phyloP scores from a whole-genome alignment of 805 yeast species.

The Wickerhamiella slavikovae region DNA sequence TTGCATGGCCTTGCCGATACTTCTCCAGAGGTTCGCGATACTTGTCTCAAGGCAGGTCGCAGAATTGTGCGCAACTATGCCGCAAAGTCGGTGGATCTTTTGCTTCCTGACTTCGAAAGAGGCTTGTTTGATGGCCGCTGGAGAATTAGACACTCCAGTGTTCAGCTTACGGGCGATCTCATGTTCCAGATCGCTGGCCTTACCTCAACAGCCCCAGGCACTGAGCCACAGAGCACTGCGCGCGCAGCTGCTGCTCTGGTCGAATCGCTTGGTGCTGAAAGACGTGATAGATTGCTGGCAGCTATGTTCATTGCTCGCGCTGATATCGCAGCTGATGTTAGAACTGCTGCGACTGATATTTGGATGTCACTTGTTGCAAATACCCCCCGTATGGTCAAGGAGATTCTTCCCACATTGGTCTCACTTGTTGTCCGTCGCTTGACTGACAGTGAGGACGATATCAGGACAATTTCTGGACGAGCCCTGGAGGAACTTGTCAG shows the following conservation, averaged over 20 bases:
- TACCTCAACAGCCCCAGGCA: conserved; percentile 14
- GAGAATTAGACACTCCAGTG: conserved; percentile 81
- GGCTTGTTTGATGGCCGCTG: conserved; percentile 70
- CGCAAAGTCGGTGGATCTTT: conserved; percentile 72
- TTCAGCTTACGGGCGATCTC: conserved; percentile 87
- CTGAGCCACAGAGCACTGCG: conserved; percentile 1
- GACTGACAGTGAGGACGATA: conserved; percentile 61
- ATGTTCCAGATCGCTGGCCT: conserved; percentile 88
- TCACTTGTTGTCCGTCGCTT: conserved; percentile 59
- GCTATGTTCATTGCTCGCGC: conserved; percentile 86
- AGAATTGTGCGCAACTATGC: conserved; percentile 83
- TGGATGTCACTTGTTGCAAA: conserved; percentile 95
- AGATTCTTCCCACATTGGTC: conserved; percentile 69
- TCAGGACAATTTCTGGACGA: conserved; percentile 76
- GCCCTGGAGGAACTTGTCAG: conserved; percentile 89
- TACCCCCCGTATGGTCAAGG: conserved; percentile 87
- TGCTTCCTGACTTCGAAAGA: conserved; percentile 79
- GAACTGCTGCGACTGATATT: conserved; percentile 76
- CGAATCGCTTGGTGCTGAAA: conserved; percentile 66
- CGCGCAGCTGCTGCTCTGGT: conserved; percentile 14
- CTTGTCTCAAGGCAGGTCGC: conserved; percentile 82
- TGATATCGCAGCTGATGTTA: conserved; percentile 69
- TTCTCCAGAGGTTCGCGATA: conserved; percentile 72
- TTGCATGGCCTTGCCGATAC: conserved; percentile 77
- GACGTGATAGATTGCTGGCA: conserved; percentile 72